Base-by-base conservation (phyloP, 2,329 filamentous ascomycete species). In the Acrocalymma vagum region DNA sequence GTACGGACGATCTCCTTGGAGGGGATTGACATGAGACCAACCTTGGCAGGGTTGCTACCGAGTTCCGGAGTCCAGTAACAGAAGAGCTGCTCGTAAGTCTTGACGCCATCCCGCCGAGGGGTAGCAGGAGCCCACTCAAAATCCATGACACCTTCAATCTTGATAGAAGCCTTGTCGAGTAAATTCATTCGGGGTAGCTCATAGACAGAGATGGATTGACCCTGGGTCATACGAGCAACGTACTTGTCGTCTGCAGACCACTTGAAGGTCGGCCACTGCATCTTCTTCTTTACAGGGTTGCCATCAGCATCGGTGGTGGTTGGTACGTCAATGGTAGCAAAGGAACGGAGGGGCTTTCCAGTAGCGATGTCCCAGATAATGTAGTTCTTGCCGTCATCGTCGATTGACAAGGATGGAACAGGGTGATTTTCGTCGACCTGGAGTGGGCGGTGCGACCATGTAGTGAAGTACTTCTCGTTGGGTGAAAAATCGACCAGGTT, bases 61-160 rank as follows among this genome's bases (percentile, higher is more conserved):
- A 97, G 90, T 73, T 99, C 94, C 32, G 94, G 94, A 15, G 94
- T 97, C 94, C 94, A 99, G 84, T 92, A 99, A 78, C 89, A 95
- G 74, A 99, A 86, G 5, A 99, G 83, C 71, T 97, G 94, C 77
- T 99, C 94, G 71, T 96, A 95, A 5, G 78, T 83, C 81, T 95
- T 96, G 73, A 95, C 74, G 38, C 90, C 86, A 2, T 96, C 91
- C 47, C 93, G 86, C 65, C 85, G 84, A 9, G 88, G 85, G 9
- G 84, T 88, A 13, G 90, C 84, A 11, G 94, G 94, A 1, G 91
- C 90, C 94, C 94, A 99, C 71, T 99, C 94, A 67, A 99, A 99
- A 73, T 99, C 94, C 78, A 93, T 86, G 30, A 97, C 88, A 39
- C 93, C 93, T 58, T 99, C 94, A 51, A 97, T 89, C 80, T 97